Percentiles rank a stretch among this genome's conserved stretches.
These are phyloP conservation scores for Leishmania gerbilli DNA, from an alignment of 208 protist species.

Conservation along the genomic window DNA sequence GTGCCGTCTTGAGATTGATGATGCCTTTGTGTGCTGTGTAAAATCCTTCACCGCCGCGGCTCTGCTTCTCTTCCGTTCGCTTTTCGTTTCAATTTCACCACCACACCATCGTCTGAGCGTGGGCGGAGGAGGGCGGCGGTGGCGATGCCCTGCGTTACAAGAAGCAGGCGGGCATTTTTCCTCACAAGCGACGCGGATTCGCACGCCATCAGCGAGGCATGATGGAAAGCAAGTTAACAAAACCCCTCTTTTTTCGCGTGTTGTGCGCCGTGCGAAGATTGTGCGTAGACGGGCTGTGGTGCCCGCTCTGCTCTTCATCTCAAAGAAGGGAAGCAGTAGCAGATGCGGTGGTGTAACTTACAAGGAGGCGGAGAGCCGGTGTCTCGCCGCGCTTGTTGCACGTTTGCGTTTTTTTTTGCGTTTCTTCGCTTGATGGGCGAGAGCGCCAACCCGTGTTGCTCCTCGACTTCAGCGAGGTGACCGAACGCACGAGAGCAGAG, in stretches of 20 bases:
- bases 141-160: too few species aligned
- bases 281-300: not conserved
- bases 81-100: not conserved
- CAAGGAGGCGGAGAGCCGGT: not conserved
- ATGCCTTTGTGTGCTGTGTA: too few species aligned
- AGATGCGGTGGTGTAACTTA: too few species aligned
- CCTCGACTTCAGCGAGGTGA: not conserved
- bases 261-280: not conserved
- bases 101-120: not conserved
- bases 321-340: not conserved
- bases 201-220: not conserved
- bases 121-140: not conserved
- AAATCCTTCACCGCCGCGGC: not conserved
- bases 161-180: too few species aligned
- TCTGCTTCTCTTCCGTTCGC: not conserved
- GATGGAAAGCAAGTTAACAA: not conserved
- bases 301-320: not conserved
- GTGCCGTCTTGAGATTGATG: too few species aligned
- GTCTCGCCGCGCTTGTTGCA: not conserved
- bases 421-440: not conserved
- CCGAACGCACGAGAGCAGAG: not conserved
- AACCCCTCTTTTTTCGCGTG: not conserved
- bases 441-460: not conserved
- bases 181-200: too few species aligned
- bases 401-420: not conserved